Conservation (phyloP, 139 green algal genomes). For the Eudorina sp. region DNA sequence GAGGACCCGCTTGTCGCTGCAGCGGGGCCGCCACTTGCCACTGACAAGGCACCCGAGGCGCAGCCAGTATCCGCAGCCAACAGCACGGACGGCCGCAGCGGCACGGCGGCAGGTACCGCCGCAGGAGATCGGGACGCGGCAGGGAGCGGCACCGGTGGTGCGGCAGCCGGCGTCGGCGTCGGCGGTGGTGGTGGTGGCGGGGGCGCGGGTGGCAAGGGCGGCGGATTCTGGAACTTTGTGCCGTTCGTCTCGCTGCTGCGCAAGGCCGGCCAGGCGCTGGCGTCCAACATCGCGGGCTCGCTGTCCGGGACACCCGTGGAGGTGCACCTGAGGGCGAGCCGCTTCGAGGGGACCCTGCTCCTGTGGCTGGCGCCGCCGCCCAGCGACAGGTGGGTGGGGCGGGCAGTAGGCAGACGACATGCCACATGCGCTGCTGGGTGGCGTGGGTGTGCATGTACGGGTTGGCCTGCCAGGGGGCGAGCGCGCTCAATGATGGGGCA, state of each 20-base stretch:
- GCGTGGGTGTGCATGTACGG: no score
- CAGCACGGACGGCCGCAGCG: no score
- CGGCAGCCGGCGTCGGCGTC: neutral
- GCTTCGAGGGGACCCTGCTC: conserved; percentile 48
- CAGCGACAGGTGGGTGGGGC: conserved; percentile 29
- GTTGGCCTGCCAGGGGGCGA: no score
- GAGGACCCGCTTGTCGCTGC: no score
- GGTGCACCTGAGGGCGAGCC: conserved; percentile 14
- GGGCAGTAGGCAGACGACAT: neutral
- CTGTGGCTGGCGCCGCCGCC: conserved; percentile 49
- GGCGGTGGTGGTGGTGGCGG: neutral
- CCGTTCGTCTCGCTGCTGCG: conserved; percentile 16
- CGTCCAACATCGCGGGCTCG: conserved; percentile 7
- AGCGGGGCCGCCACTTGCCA: no score
- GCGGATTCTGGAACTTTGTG: conserved; percentile 21
- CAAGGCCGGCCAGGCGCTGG: conserved; percentile 21
- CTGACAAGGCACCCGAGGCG: no score
- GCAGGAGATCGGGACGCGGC: no score
- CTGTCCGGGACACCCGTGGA: conserved; percentile 38
- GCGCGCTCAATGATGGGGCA: no score
- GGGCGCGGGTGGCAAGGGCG: neutral
- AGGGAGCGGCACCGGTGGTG: neutral
- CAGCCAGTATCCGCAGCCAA: no score
- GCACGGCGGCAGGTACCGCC: no score
- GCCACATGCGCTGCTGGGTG: neutral